Evolutionary conservation across 805 yeast species (phyloP), one percentile per base, ranked within the genome.

Genomic region (Schwanniomyces pseudopolymorphus): DNA sequence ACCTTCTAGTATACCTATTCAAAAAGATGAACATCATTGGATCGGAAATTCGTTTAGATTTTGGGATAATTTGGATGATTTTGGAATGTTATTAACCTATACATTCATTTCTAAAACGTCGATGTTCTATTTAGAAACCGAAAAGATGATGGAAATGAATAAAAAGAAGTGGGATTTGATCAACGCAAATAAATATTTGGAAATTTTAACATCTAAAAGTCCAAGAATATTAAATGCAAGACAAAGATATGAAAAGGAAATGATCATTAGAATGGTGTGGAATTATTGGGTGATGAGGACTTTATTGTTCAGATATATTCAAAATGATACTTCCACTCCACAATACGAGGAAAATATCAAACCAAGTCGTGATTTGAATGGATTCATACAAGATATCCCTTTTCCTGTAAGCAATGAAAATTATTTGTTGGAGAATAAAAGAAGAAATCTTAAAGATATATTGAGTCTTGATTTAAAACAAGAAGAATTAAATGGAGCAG

Each of bases 11-110:
- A 43, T 49, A 4, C 37, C 7, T 14, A 8, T 39, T 5, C 20
- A 33, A 11, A 27, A 24, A 16, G 54, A 52, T 37, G 66, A 64
- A 33, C 24, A 42, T 3, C 45, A 44, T 33, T 65, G 70, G 69
- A 43, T 63, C 13, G 45, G 41, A 14, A 51, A 51, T 2, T 53
- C 52, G 25, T 49, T 49, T 43, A 53, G 54, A 36, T 53, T 44
- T 45, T 57, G 60, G 63, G 67, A 64, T 47, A 51, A 54, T 27
- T 55, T 64, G 25, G 59, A 59, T 40, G 60, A 60, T 19, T 51
- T 63, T 28, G 68, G 66, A 8, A 56, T 63, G 54, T 40, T 64
- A 6, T 40, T 61, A 13, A 52, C 60, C 25, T 58, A 51, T 28
- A 43, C 51, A n/a, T 52, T 65, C 42, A 37, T 55, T 13, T 42